A percentile compares a stretch with the other conserved stretches of the same genome.
Evolutionary conservation across 306 rosid genomes (phyloP).

Genomic region (Prunus mira): DNA sequence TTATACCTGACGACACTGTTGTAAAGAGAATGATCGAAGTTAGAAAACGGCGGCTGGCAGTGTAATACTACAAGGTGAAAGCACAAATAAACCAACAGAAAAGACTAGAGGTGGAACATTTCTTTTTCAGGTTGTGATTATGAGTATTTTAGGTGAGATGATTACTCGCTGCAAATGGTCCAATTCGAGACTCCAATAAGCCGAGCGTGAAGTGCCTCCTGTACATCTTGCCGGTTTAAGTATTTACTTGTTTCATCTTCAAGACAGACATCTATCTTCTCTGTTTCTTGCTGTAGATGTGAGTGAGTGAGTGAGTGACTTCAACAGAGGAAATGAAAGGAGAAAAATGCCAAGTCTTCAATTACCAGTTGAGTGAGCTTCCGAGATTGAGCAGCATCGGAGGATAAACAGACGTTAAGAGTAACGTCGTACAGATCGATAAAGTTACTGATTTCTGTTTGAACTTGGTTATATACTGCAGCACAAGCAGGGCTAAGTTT

Average conservation of each 20-base stretch:
- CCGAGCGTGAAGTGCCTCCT: slow-evolving; percentile 60
- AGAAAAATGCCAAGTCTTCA: neutral
- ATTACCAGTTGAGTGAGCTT: slow-evolving; percentile 41
- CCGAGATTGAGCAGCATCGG: slow-evolving; percentile 38
- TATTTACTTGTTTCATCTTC: slow-evolving; percentile 49
- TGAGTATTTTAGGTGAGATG: neutral
- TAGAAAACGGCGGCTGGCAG: neutral
- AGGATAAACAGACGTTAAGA: slow-evolving; percentile 48
- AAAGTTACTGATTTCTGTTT: slow-evolving; percentile 31
- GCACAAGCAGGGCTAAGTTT: slow-evolving; percentile 30
- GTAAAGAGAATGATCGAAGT: neutral
- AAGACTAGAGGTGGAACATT: neutral
- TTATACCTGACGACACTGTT: slow-evolving; percentile 24
- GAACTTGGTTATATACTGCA: slow-evolving; percentile 21
- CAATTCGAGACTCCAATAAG: slow-evolving; percentile 47
- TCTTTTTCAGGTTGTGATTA: neutral
- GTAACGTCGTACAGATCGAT: slow-evolving; percentile 42
- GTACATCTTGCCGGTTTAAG: slow-evolving; percentile 63
- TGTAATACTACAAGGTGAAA: neutral
- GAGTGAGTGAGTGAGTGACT: no score
- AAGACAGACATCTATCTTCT: slow-evolving; percentile 58
- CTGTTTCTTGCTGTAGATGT: slow-evolving; percentile 35
- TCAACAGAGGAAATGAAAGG: neutral
- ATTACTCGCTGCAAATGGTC: slow-evolving; percentile 57
- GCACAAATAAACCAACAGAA: neutral